Base-by-base conservation (phyloP, 352 stramenopile genomes). In the Phytophthora pini region DNA sequence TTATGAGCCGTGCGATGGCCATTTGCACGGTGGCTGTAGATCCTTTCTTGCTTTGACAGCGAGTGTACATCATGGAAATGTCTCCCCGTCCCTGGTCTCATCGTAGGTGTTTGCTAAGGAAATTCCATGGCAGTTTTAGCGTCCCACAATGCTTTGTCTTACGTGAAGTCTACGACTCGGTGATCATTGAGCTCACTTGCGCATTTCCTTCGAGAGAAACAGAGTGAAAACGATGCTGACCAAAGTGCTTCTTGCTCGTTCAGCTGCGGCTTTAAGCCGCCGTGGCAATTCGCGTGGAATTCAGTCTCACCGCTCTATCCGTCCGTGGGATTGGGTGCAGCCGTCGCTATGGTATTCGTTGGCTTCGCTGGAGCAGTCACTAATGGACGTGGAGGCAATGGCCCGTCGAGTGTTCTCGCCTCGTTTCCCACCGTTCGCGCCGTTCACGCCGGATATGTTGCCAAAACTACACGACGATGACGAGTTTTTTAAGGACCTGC, bases 321-420 rank as follows among this genome's bases (percentile, higher is more conserved):
- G 54, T n/a, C 56, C 75, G 49, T 89, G 77, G 77, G 77, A 89
- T 56, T 57, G 63, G 9, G 80, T 89, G 32, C 69, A 69, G 56
- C 74, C 80, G 5, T 77, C 72, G 8, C 61, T 76, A 6, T 89
- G 80, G 80, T 61, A 85, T 55, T 71, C 77, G 0, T 63, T 83
- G 62, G 67, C 80, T 12, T 83, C 74, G 26, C 40, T 90, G 36
- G 84, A 92, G 70, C 81, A 90, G 55, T 92, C 84, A 15, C 70
- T 92, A 34, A 82, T 88, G 80, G 78, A 90, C 10, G 54, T 84
- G 26, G 80, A 89, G 20, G 38, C 65, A 17, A 70, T 79, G 56
- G 55, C 74, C 32, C 55, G 36, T 8, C 68, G 64, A 47, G 67
- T 77, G 38, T 68, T 86, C 34, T 59, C 72, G 44, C 59, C 65